phyloP scores from a whole-genome alignment of 2,329 filamentous ascomycete species.

The Pestalotiopsis sp. region DNA sequence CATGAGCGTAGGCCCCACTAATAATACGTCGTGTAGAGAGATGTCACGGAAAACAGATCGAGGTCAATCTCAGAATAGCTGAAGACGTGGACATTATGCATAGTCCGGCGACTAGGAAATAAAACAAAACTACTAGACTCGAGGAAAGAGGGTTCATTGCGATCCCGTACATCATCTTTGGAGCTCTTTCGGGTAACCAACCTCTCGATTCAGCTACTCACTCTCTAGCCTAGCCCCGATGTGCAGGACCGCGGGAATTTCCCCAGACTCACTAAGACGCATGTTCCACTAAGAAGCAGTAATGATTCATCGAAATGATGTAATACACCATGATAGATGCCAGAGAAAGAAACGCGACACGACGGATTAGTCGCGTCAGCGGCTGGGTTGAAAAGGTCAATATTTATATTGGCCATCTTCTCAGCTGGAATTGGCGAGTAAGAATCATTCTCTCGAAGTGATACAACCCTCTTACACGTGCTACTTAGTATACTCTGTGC shows the following conservation, averaged over 20 bases:
- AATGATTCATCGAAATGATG: conserved; percentile 11
- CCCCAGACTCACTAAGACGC: not conserved
- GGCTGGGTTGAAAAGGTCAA: not conserved
- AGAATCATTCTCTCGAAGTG: not conserved
- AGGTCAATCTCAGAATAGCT: no score
- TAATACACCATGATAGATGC: not conserved
- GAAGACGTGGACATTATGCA: no score
- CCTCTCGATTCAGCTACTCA: no score
- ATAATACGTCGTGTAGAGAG: no score
- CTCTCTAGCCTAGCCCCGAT: not conserved
- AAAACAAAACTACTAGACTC: no score
- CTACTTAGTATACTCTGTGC: not conserved
- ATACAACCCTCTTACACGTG: no score
- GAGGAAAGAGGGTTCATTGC: no score
- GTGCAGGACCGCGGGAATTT: conserved; percentile 1
- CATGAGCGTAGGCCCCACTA: not conserved
- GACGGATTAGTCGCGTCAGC: not conserved
- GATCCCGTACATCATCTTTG: no score
- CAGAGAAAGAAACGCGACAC: not conserved
- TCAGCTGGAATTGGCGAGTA: not conserved
- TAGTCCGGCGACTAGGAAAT: no score
- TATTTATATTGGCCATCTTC: not conserved
- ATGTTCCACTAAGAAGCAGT: not conserved
- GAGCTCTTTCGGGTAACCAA: no score
- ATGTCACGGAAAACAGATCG: no score